Conservation (phyloP, 1,284 basidiomycete species). For the Phellopilus nigrolimitatus region DNA sequence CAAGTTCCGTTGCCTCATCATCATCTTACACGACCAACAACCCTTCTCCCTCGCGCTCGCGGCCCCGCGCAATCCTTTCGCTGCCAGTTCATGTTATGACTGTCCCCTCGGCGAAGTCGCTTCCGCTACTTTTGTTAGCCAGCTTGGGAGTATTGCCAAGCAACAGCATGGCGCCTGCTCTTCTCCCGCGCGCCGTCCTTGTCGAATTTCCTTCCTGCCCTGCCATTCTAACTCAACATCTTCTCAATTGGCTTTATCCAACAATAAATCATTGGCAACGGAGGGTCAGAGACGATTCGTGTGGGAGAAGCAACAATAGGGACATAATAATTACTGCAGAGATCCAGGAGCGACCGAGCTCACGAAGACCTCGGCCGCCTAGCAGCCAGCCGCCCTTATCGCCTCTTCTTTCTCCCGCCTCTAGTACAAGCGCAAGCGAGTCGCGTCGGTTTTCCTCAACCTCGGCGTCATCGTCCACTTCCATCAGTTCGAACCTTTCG, state of each 20-base stretch:
- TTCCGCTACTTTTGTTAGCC: constrained; percentile 31
- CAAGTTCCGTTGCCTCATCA: constrained; percentile 1
- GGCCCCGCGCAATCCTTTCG: constrained; percentile 22
- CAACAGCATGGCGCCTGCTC: constrained; percentile 23
- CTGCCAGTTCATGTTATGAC: constrained; percentile 28
- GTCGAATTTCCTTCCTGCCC: constrained; percentile 17
- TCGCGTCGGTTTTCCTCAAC: constrained; percentile 5
- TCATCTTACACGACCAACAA: constrained; percentile 9
- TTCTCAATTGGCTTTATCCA: constrained; percentile 14
- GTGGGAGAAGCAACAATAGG: not conserved
- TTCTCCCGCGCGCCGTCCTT: constrained; percentile 15
- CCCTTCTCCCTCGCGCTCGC: constrained; percentile 19
- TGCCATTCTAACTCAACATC: constrained; percentile 11
- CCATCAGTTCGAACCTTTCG: constrained; percentile 3
- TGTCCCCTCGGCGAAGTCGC: constrained; percentile 29
- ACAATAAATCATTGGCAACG: not conserved
- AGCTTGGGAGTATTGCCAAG: constrained; percentile 25
- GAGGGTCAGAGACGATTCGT: not conserved
- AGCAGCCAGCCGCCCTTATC: not conserved
- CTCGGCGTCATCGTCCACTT: constrained; percentile 10
- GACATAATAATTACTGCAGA: not conserved
- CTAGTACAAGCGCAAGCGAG: not conserved
- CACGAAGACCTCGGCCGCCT: constrained; percentile 2
- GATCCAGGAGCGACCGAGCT: not conserved
- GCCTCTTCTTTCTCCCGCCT: not conserved